Evolutionary conservation across 371 early-diverging fungal species (phyloP), one percentile per base, ranked within the genome.

Genomic region (Vairimorpha apis): DNA sequence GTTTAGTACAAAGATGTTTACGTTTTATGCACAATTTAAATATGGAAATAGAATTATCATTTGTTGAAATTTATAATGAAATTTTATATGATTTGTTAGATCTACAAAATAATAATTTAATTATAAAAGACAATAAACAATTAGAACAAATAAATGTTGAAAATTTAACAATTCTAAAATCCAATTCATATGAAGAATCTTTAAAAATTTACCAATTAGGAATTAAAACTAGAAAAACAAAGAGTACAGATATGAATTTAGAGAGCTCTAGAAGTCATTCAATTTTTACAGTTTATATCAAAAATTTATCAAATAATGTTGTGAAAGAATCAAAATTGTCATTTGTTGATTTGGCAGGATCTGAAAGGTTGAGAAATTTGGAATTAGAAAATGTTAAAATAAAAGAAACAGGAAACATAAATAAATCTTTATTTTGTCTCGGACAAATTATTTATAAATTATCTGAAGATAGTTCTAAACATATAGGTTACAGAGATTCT

Each of bases 31-130:
- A 78, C 32, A 53, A 68, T 27, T 23, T 35, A 23, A 63, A 70
- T 16, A 30, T 35, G 2, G 59, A 56, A 21, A 23, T 78, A 16
- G 35, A 53, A n/a, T 29, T 78, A 30, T 87, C 88, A 1, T 87
- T 87, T 72, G 77, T 89, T 8, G 89, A 89, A 78, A 87, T 89
- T 30, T 89, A 89, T 81, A 89, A 88, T 70, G 89, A 89, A 72
- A 80, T 72, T 25, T 86, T 87, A 4, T 84, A 83, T 77, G 89
- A 89, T 77, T 76, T 88, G 27, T 74, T 88, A 30, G 60, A 51
- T 45, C 73, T 72, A 65, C 25, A 58, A n/a, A 56, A 74, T 7
- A 74, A 74, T 58, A 73, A 73, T 10, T 18, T 43, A 60, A 77
- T 74, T n/a, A n/a, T n/a, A n/a, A n/a, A n/a, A n/a, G 58, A 72